These are phyloP conservation scores for Mucor velutinosus DNA, from an alignment of 371 early-diverging fungal genomes.

Conservation along the genomic window DNA sequence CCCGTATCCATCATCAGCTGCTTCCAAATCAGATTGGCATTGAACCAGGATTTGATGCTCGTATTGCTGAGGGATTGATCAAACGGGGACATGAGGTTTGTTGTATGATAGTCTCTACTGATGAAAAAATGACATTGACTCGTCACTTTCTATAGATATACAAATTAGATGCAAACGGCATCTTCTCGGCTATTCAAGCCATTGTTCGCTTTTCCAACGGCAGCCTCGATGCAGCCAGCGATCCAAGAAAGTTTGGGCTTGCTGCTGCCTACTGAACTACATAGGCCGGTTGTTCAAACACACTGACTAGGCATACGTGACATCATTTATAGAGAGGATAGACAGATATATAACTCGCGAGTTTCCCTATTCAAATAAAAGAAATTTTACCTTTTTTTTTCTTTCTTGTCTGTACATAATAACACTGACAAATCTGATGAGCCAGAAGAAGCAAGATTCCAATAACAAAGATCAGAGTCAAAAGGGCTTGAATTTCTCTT, in stretches of 20 bases:
- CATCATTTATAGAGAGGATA: background rate
- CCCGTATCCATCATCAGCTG: conserved; percentile 95
- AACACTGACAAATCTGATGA: background rate
- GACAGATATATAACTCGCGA: background rate
- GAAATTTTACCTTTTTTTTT: background rate
- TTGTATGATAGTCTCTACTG: background rate
- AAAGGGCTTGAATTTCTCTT: conserved; percentile 26
- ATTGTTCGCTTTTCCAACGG: conserved; percentile 31
- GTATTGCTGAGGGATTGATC: background rate
- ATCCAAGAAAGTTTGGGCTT: conserved; percentile 40
- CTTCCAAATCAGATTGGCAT: conserved; percentile 69
- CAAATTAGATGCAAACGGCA: background rate
- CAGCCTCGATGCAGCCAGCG: conserved; percentile 38
- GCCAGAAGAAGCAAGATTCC: conserved; percentile 9
- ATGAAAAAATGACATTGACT: background rate
- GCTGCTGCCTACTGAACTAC: conserved; percentile 29
- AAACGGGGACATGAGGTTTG: background rate
- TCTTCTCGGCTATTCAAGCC: conserved; percentile 31
- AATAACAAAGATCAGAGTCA: conserved; percentile 12
- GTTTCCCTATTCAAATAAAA: background rate
- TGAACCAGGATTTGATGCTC: conserved; percentile 28
- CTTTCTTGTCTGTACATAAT: background rate
- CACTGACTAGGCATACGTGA: background rate
- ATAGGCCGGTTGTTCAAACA: background rate
- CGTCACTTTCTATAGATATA: background rate